Evolutionary conservation across 2,329 filamentous ascomycete species (phyloP).

Genomic region (Apiospora rasikravindrae): DNA sequence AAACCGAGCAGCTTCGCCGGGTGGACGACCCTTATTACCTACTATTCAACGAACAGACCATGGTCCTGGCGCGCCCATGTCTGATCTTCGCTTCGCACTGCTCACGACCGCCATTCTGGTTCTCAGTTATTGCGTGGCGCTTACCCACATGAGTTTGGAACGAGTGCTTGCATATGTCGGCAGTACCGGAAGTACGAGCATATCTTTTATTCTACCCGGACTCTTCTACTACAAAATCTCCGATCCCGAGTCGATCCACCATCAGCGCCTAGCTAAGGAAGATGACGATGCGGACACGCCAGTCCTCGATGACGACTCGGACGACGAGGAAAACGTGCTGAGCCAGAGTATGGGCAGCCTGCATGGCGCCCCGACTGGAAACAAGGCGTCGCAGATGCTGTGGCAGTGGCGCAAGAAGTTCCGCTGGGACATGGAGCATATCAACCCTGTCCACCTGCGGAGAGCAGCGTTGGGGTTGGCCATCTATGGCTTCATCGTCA

Average conservation of each 20-base stretch:
- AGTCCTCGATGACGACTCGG: conserved; percentile 48
- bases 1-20: conserved; percentile 46
- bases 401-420: conserved; percentile 61
- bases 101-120: conserved; percentile 88
- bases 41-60: conserved; percentile 52
- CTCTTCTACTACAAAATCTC: conserved; percentile 99
- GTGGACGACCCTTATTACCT: conserved; percentile 50
- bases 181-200: conserved; percentile 90
- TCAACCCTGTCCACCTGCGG: conserved; percentile 70
- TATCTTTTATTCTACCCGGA: conserved; percentile 95
- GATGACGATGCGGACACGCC: conserved; percentile 81
- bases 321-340: conserved; percentile 51
- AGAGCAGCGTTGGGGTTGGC: conserved; percentile 76
- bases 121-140: conserved; percentile 83
- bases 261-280: conserved; percentile 87
- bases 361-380: conserved; percentile 34
- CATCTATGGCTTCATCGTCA: conserved; percentile 84
- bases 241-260: conserved; percentile 81
- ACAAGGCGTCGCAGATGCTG: conserved; percentile 43
- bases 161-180: conserved; percentile 94
- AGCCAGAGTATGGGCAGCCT: conserved; percentile 47
- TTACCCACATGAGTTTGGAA: conserved; percentile 89
- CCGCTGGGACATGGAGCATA: conserved; percentile 65
- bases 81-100: conserved; percentile 85
- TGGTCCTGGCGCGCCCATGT: conserved; percentile 68